phyloP scores from a whole-genome alignment of 176 grass and related monocot genomes.

The Musa itinerans region DNA sequence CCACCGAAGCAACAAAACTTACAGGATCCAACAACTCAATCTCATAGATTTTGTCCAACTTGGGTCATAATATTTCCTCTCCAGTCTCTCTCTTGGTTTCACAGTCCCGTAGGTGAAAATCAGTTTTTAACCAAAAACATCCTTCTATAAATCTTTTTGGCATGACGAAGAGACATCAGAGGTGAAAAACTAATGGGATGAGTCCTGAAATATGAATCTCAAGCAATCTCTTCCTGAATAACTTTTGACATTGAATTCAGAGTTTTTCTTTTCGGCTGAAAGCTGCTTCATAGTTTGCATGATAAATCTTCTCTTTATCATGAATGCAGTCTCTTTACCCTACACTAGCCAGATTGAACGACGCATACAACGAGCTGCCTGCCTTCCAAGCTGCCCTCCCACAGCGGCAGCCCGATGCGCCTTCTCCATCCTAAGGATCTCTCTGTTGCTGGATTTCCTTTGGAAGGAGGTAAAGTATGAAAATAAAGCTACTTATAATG shows the following conservation, averaged over 20 bases:
- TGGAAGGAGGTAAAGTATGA: no score
- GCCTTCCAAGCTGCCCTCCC: conserved; percentile 65
- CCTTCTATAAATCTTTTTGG: not conserved
- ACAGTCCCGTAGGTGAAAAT: no score
- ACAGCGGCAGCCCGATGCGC: conserved; percentile 57
- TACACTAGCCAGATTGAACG: conserved; percentile 40
- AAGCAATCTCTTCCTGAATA: no score
- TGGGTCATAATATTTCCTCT: no score
- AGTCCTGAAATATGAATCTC: no score
- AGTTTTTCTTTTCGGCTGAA: not conserved
- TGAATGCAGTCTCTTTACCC: conserved; percentile 47
- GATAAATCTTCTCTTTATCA: not conserved
- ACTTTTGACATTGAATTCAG: not conserved
- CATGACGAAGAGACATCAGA: not conserved
- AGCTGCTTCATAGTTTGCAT: not conserved
- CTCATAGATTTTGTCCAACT: no score
- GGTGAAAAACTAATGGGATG: not conserved
- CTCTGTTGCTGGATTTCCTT: not conserved
- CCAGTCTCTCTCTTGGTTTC: no score
- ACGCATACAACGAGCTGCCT: conserved; percentile 49
- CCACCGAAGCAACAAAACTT: no score
- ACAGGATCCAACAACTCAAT: no score
- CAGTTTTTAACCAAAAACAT: not conserved
- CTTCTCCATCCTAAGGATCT: conserved; percentile 35
- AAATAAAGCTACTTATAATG: no score